Conservation (phyloP, 2,329 filamentous ascomycete species). For the Fusarium zealandicum region DNA sequence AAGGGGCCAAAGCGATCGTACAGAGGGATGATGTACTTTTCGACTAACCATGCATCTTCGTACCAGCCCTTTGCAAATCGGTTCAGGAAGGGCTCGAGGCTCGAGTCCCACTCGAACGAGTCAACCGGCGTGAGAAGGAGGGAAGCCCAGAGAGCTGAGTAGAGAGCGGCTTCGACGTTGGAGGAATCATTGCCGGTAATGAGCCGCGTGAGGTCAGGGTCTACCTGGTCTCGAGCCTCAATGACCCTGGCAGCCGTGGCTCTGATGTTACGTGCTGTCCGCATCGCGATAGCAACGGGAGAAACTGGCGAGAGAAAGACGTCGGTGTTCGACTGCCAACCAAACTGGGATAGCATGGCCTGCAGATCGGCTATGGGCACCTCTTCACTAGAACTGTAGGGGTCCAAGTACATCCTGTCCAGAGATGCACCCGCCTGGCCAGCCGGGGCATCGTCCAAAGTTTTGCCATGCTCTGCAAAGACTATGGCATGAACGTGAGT, state of each 20-base stretch:
- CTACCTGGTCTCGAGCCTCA: conserved; percentile 40
- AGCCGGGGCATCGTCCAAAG: conserved; percentile 61
- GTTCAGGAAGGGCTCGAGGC: conserved; percentile 70
- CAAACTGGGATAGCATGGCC: conserved; percentile 61
- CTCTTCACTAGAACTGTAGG: conserved; percentile 75
- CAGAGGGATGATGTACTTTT: conserved; percentile 70
- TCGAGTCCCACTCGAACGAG: conserved; percentile 63
- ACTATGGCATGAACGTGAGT: conserved; percentile 87
- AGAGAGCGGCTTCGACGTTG: conserved; percentile 67
- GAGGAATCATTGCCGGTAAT: conserved; percentile 45
- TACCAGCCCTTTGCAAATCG: conserved; percentile 48
- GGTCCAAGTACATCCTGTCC: conserved; percentile 79
- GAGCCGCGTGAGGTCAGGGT: conserved; percentile 45
- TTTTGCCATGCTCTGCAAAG: conserved; percentile 63
- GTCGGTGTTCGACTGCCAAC: conserved; percentile 52
- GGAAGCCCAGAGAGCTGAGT: conserved; percentile 76
- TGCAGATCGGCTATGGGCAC: conserved; percentile 66
- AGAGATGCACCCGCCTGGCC: conserved; percentile 48
- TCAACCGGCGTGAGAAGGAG: conserved; percentile 61
- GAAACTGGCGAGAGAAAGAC: conserved; percentile 69
- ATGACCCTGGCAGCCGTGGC: conserved; percentile 61
- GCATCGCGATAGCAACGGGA: conserved; percentile 72
- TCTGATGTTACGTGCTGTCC: conserved; percentile 79
- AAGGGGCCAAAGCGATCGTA: conserved; percentile 54
- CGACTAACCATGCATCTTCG: conserved; percentile 75